Conservation (phyloP, 2,329 filamentous ascomycete species). For the Beauveria sp. region DNA sequence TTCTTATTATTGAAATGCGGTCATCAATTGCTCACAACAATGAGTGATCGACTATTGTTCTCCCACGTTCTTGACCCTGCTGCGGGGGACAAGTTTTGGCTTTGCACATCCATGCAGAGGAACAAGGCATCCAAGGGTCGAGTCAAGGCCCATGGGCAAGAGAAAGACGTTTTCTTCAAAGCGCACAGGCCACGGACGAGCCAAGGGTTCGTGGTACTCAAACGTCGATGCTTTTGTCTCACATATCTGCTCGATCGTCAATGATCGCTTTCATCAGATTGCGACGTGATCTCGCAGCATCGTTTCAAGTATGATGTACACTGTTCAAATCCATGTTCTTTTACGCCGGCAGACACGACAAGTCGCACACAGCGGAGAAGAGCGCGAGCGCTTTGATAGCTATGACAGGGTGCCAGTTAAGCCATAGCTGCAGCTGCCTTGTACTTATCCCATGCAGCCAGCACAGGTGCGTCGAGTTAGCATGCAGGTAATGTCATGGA, state of each 20-base stretch:
- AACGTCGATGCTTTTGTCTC: not conserved
- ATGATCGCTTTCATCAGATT: not conserved
- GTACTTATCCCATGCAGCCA: not conserved
- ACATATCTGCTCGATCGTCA: not conserved
- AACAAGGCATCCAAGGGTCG: not conserved
- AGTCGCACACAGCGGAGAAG: not conserved
- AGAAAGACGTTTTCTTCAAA: not conserved
- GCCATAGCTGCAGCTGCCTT: not conserved
- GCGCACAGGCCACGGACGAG: not conserved
- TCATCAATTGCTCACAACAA: not conserved
- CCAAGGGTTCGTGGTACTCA: not conserved
- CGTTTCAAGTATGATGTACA: not conserved
- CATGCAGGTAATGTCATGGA: not conserved
- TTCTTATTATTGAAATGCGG: not conserved
- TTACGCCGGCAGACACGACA: not conserved
- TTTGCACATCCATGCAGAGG: not conserved
- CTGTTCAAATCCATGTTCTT: not conserved
- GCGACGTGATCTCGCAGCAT: not conserved
- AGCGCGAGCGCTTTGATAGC: not conserved
- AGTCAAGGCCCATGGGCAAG: not conserved
- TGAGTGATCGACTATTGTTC: not conserved
- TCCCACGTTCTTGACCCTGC: slow-evolving; percentile 3
- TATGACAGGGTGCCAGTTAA: not conserved
- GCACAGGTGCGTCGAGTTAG: not conserved
- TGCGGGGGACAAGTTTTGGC: not conserved